Evolutionary conservation across 2,329 filamentous ascomycete species (phyloP).

Genomic region (Clathrospora elynae): DNA sequence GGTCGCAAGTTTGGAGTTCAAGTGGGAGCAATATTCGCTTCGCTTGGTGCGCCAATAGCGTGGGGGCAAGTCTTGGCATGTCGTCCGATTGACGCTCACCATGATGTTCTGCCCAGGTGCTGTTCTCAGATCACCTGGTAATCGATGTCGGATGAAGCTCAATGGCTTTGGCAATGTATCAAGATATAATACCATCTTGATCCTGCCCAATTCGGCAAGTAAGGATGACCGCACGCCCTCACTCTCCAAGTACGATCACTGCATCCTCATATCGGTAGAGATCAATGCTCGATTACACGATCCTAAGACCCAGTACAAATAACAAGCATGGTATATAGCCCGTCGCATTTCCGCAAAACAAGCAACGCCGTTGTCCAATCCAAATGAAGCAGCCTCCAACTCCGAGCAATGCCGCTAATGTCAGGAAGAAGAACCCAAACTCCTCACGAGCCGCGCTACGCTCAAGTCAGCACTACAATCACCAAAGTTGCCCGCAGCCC

Average conservation of each 20-base stretch:
- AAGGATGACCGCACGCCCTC: background rate
- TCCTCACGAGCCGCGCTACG: constrained; percentile 13
- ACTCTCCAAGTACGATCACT: background rate
- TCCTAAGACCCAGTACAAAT: constrained; percentile 11
- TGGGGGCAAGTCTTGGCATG: constrained; percentile 24
- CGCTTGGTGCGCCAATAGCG: constrained; percentile 25
- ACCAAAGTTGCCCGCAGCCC: background rate
- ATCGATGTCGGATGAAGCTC: background rate
- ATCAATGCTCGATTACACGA: constrained; percentile 4
- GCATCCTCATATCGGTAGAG: background rate
- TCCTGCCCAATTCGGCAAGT: no score
- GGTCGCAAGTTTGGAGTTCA: constrained; percentile 18
- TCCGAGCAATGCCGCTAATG: constrained; percentile 44
- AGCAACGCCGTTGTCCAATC: constrained; percentile 15
- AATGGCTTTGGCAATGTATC: background rate
- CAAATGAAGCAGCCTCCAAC: constrained; percentile 26
- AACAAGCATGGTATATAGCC: constrained; percentile 35
- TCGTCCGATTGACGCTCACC: constrained; percentile 2
- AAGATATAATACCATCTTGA: background rate
- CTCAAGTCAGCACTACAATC: constrained; percentile 10
- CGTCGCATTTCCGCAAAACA: constrained; percentile 16
- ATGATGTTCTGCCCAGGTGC: background rate
- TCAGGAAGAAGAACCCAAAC: constrained; percentile 21
- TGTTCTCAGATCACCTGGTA: background rate
- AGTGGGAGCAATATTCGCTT: constrained; percentile 23